Base-by-base conservation (phyloP, 83 land plant genomes). In the Diphasiastrum complanatum region DNA sequence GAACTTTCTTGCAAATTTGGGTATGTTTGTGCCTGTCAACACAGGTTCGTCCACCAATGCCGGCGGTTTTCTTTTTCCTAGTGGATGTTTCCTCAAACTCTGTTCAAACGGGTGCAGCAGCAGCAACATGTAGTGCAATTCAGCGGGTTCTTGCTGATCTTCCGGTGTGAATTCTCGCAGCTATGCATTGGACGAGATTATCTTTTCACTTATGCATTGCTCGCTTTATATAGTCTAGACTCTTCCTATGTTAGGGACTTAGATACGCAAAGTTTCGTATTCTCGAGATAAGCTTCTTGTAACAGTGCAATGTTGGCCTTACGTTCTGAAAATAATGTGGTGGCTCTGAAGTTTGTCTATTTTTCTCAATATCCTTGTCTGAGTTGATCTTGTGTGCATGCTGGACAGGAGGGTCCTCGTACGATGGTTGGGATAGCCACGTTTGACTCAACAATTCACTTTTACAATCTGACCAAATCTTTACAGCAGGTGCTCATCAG, bases 1-100 rank as follows among this genome's bases (percentile, higher is more conserved):
- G n/a, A n/a, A n/a, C n/a, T n/a, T n/a, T n/a, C 18, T 27, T 25
- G 25, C n/a, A 19, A 8, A 40, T 28, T 19, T 19, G 16, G 27
- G 0, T 19, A 48, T 8, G 8, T 62, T 50, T 26, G 28, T 57
- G 0, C 40, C 8, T n/a, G n/a, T n/a, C 33, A 14, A 22, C 80
- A 27, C 74, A 93, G 98, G 86, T 93, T 16, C 81, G 96, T 14
- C 96, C 92, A 50, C 98, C 98, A 41, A 93, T 93, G 98, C 91
- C 96, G 33, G 84, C 87, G 66, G 85, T 89, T 28, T 93, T 74
- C 56, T 93, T 93, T 76, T 93, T 93, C 66, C 80, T 93, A 34
- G 64, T 93, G 31, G 98, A 93, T 80, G 98, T 93, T 1, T 93
- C 98, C 10, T 73, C 85, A 85, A 88, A 85, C 73, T 91, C 98